phyloP scores from a whole-genome alignment of 257 asterid species.

The Solanum bukasovii region DNA sequence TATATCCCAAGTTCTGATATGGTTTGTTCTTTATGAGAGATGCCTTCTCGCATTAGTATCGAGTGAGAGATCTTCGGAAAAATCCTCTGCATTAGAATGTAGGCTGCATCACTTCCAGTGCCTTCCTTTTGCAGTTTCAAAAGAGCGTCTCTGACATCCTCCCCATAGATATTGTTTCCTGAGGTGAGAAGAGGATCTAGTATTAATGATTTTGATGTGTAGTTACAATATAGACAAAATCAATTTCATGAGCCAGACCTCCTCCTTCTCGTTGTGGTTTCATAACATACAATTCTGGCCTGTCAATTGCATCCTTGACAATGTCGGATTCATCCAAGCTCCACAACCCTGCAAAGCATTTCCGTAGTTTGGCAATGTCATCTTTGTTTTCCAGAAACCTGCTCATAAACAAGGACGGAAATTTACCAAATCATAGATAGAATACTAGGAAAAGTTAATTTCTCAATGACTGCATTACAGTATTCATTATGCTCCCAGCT shows the following conservation, averaged over 20 bases:
- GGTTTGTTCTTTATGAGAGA: conserved; percentile 52
- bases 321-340: conserved; percentile 58
- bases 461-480: neutral
- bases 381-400: conserved; percentile 87
- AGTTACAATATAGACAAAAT: neutral
- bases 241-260: conserved; percentile 36
- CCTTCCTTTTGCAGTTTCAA: conserved; percentile 60
- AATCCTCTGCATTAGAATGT: conserved; percentile 94
- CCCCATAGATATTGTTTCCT: conserved; percentile 93
- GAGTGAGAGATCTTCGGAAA: conserved; percentile 72
- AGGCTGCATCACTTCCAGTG: conserved; percentile 70
- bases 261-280: conserved; percentile 99
- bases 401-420: conserved; percentile 9
- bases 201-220: neutral
- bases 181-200: neutral
- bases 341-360: conserved; percentile 98
- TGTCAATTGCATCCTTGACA: conserved; percentile 68
- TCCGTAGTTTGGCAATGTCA: conserved; percentile 68
- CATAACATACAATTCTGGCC: conserved; percentile 80
- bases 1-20: conserved; percentile 88
- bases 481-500: neutral
- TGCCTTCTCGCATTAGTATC: conserved; percentile 66
- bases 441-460: neutral
- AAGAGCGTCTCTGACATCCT: conserved; percentile 55
- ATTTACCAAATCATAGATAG: neutral